Conservation (phyloP, 176 grass and related monocot species). For the Carex kokanica region DNA sequence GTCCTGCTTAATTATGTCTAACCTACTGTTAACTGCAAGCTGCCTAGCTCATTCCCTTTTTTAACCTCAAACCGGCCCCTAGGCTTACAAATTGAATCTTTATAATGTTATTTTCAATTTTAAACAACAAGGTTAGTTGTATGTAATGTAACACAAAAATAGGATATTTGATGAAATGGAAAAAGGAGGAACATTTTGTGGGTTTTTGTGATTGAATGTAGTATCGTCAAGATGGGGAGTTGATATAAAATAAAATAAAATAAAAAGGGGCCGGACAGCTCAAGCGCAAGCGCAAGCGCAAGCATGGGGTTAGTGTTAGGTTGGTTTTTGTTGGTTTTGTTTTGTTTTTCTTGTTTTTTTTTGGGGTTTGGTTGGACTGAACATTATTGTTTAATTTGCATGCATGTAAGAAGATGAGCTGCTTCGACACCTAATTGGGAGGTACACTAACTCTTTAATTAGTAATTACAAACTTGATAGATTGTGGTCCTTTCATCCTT, state of each 20-base stretch:
- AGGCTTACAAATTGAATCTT: background rate
- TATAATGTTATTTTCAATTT: background rate
- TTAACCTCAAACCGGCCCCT: too few species aligned
- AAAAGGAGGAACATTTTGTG: background rate
- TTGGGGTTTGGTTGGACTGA: slow-evolving; percentile 11
- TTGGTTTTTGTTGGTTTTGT: slow-evolving; percentile 10
- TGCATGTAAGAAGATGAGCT: slow-evolving; percentile 27
- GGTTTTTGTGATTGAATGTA: background rate
- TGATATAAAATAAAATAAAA: too few species aligned
- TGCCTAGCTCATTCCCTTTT: background rate
- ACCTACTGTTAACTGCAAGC: background rate
- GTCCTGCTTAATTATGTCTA: background rate
- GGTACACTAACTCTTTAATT: slow-evolving; percentile 11
- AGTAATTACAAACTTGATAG: too few species aligned
- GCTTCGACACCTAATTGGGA: slow-evolving; percentile 10
- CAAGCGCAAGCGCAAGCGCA: too few species aligned
- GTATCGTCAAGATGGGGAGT: too few species aligned
- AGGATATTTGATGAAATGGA: background rate
- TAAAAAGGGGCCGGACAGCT: too few species aligned
- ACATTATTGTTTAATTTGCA: slow-evolving; percentile 1
- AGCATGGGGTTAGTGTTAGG: slow-evolving; percentile 18
- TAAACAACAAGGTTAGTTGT: background rate
- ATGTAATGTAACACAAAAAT: background rate
- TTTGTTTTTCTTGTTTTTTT: slow-evolving; percentile 25
- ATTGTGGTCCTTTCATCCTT: too few species aligned